Base-by-base conservation (phyloP, 2,329 filamentous ascomycete genomes). In the Fusarium humuli region DNA sequence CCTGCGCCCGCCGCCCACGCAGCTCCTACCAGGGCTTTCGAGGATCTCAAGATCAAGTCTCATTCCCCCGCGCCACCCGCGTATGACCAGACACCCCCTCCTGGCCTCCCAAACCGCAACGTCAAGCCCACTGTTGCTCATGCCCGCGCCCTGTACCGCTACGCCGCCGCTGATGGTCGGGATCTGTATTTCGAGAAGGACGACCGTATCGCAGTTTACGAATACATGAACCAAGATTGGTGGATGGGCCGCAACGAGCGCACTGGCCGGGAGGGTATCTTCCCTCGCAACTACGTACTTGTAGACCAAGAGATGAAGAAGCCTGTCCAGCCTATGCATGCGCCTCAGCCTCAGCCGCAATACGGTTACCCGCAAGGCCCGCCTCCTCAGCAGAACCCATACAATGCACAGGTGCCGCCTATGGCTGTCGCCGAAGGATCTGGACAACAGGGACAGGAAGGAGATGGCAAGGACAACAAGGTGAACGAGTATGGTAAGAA, bases 171-270 rank as follows among this genome's bases (percentile, higher is more conserved):
- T 42, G 94, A 97, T 78, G 87, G 90, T 6, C 93, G 94, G 64
- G 95, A 98, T 79, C 85, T 97, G 69, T 89, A 88, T 4, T 89
- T 98, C 64, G 89, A 93, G 77, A 90, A 91, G 67, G 91, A 94
- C 77, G 95, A 98, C 82, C 85, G 86, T 70, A 86, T 98, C 73
- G 87, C 89, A 63, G 92, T 98, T 23, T 88, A 90, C 71, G 93
- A 97, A 82, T 94, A 97, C 84, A 96, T 97, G 91, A 98, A 98
- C 81, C 89, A 91, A 68, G 94, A 98, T 81, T 98, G 95, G 95
- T 98, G 94, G 94, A 91, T 94, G 85, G 95, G 95, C 73, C 89
- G 88, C 74, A 97, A 97, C 81, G 85, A 91, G 76, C 90, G 94
- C 56, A 97, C 94, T 11, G 91, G 91, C 59, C 83, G 88, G 72